Conservation (phyloP, 2,329 filamentous ascomycete genomes). For the Trichophyton equinum region DNA sequence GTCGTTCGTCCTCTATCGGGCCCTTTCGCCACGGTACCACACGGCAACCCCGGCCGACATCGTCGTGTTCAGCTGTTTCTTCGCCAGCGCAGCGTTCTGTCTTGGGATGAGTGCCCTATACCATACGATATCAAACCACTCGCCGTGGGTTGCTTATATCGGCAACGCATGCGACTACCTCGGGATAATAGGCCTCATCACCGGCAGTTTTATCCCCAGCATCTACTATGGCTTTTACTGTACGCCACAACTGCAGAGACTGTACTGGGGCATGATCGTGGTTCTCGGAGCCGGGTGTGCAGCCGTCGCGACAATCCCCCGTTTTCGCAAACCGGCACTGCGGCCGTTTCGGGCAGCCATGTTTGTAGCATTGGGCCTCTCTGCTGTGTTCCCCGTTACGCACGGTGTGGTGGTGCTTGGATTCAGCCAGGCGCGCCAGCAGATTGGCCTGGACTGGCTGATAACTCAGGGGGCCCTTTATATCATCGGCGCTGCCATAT, state of each 20-base stretch:
- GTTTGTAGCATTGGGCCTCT: conserved; percentile 79
- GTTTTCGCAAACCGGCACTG: conserved; percentile 72
- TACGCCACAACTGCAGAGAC: conserved; percentile 48
- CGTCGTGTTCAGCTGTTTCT: conserved; percentile 66
- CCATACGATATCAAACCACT: conserved; percentile 79
- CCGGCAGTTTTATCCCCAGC: conserved; percentile 79
- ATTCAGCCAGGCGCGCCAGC: conserved; percentile 49
- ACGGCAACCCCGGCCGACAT: conserved; percentile 51
- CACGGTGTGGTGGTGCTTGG: conserved; percentile 63
- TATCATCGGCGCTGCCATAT: conserved; percentile 71
- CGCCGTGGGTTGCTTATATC: conserved; percentile 59
- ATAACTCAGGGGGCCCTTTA: conserved; percentile 71
- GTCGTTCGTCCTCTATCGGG: conserved; percentile 42
- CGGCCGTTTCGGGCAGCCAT: conserved; percentile 75
- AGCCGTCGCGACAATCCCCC: conserved; percentile 63
- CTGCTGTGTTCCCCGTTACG: conserved; percentile 68
- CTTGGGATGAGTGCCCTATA: conserved; percentile 74
- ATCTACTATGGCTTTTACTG: conserved; percentile 79
- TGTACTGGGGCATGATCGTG: conserved; percentile 70
- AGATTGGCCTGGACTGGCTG: conserved; percentile 72
- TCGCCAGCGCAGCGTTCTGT: conserved; percentile 58
- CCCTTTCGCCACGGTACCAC: conserved; percentile 53
- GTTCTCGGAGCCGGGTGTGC: conserved; percentile 65
- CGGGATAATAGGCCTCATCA: conserved; percentile 83
- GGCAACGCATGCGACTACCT: conserved; percentile 92